A percentile compares a stretch with the other conserved stretches of the same genome.
These are phyloP conservation scores for Hansenula sp. DNA, from an alignment of 1,139 yeast species.

Conservation along the genomic window DNA sequence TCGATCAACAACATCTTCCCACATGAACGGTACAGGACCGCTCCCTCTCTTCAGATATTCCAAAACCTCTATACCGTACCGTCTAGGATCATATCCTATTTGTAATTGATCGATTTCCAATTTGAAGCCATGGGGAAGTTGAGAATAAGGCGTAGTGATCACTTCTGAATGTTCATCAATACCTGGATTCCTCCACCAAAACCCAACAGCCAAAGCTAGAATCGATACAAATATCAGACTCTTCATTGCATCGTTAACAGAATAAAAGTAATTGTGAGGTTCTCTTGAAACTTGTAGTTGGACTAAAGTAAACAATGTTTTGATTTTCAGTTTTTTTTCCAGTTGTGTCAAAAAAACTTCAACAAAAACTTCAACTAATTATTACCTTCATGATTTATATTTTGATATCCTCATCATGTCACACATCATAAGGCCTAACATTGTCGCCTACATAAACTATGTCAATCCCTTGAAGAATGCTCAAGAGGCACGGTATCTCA, in stretches of 20 bases:
- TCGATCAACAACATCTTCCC: conserved; percentile 6
- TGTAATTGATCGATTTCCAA: background rate
- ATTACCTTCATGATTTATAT: background rate
- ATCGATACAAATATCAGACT: background rate
- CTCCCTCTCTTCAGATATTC: conserved; percentile 1
- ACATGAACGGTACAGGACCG: conserved; percentile 5
- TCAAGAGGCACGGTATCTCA: background rate
- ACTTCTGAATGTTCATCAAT: background rate
- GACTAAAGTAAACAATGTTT: no score
- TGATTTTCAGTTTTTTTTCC: background rate
- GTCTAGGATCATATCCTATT: conserved; percentile 9
- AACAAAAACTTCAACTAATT: background rate
- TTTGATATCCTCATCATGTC: no score
- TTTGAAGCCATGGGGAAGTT: background rate
- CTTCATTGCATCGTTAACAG: background rate
- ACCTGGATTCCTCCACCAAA: background rate
- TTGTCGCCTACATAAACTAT: background rate
- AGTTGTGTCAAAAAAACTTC: background rate
- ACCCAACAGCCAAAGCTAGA: no score
- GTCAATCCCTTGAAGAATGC: background rate
- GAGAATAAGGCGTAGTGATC: background rate
- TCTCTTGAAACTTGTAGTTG: no score
- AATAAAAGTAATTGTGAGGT: no score
- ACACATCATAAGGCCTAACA: background rate
- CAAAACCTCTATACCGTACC: conserved; percentile 8